These are phyloP conservation scores for Fraxinus angustifolia DNA, from an alignment of 305 asterid genomes.

Conservation along the genomic window DNA sequence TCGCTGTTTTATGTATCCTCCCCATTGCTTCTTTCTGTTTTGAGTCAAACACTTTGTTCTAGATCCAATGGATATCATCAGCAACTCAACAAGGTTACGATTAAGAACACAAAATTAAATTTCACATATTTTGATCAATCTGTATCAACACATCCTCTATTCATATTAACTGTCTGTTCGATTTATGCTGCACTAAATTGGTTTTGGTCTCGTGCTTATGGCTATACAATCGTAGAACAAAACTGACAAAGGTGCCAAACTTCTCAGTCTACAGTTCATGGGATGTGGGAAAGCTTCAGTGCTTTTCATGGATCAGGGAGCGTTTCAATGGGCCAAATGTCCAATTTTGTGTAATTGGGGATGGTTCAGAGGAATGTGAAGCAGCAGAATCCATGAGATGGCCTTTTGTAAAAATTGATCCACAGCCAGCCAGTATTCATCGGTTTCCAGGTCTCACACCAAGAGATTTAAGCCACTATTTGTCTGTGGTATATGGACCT, in stretches of 20 bases:
- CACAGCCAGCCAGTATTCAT: constrained; percentile 50
- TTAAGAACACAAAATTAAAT: neutral
- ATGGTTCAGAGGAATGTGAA: constrained; percentile 93
- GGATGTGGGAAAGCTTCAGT: constrained; percentile 83
- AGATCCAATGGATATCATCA: neutral
- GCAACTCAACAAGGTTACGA: neutral
- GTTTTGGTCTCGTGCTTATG: neutral
- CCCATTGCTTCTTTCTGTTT: neutral
- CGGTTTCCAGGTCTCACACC: constrained; percentile 87
- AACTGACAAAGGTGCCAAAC: neutral
- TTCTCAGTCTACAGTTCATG: constrained; percentile 80
- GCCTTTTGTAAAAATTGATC: constrained; percentile 87
- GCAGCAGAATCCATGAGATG: constrained; percentile 83
- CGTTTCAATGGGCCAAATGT: constrained; percentile 59
- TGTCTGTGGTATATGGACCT: constrained; percentile 60
- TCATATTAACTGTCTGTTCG: neutral
- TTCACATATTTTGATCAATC: neutral
- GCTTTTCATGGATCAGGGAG: constrained; percentile 75
- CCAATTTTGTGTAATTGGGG: constrained; percentile 76
- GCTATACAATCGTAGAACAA: neutral
- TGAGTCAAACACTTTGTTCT: neutral
- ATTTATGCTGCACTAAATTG: neutral
- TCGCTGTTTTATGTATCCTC: neutral
- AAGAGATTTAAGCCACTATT: constrained; percentile 55
- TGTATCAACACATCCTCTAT: neutral